These are phyloP conservation scores for Aspergillus cejpii DNA, from an alignment of 2,329 filamentous ascomycete genomes.

Conservation along the genomic window DNA sequence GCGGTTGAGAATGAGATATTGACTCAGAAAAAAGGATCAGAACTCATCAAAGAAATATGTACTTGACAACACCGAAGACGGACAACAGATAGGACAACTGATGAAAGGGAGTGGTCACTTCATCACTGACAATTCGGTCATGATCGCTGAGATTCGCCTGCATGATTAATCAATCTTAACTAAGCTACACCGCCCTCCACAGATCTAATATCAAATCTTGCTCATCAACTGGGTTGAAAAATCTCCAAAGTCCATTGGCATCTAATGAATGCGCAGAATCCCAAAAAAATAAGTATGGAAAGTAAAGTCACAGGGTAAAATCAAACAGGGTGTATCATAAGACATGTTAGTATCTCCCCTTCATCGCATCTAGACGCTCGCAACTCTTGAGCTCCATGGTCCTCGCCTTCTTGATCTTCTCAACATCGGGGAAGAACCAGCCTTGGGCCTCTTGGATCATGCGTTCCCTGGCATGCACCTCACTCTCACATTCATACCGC, in stretches of 20 bases:
- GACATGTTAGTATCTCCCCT: slow-evolving; percentile 29
- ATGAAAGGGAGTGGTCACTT: slow-evolving; percentile 4
- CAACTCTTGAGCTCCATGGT: slow-evolving; percentile 56
- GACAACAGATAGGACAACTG: not conserved
- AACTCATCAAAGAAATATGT: not conserved
- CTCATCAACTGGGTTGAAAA: too few relatives aligned
- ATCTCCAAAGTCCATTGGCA: slow-evolving; percentile 10
- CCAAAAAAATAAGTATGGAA: slow-evolving; percentile 10
- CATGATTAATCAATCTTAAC: slow-evolving; percentile 14
- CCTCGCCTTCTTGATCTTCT: slow-evolving; percentile 67
- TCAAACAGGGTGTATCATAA: slow-evolving; percentile 4
- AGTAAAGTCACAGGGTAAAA: slow-evolving; percentile 4
- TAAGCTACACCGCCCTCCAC: slow-evolving; percentile 14
- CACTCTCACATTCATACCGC: slow-evolving; percentile 65
- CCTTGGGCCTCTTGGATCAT: slow-evolving; percentile 73
- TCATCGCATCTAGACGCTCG: slow-evolving; percentile 49
- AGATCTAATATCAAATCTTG: not conserved
- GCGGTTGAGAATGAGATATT: not conserved
- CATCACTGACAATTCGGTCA: slow-evolving; percentile 22
- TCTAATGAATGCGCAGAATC: slow-evolving; percentile 11
- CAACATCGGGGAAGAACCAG: slow-evolving; percentile 76
- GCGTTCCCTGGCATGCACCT: slow-evolving; percentile 59
- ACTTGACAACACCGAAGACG: not conserved
- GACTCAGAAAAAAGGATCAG: not conserved
- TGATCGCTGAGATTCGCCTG: slow-evolving; percentile 29